Evolutionary conservation across 352 stramenopile species (phyloP), one percentile per base, ranked within the genome.

Genomic region (Aphanomyces euteiches): DNA sequence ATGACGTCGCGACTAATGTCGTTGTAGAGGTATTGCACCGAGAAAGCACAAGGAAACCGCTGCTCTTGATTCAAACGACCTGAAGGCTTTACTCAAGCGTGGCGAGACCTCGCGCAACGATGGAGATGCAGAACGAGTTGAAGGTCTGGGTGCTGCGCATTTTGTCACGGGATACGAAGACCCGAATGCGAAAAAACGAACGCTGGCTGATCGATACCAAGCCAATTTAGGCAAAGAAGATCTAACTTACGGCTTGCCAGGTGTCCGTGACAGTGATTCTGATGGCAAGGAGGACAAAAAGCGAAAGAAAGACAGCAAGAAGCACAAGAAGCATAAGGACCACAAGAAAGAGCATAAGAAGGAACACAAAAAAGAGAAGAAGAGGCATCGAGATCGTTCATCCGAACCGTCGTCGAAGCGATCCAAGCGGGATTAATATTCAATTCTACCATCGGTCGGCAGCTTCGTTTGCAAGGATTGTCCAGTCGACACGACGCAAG

Each of bases 51-150:
- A 72, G 19, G 77, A 81, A 64, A 74, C 79, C 36, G 77, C 74
- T 12, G 78, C 78, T 17, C 69, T 97, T 47, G 88, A 92, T 67
- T 75, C 80, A 48, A 81, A 79, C 3, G 90, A 97, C 70, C 77
- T 95, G 73, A 96, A 96, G 71, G 78, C 93, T 69, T 79, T 96
- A 21, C 74, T 97, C 19, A 88, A 86, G 67, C 82, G 84, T 28
- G 89, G 90, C 7, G 82, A 86, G 21, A 83, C 84, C 28, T 81
- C 91, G 56, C 80, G 82, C n/a, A 82, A 88, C 64, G 83, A 79
- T 15, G 69, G 88, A 53, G 74, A 90, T 58, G 79, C 77, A 3
- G 89, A 96, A 68, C 82, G 90, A 8, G 77, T 96, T n/a, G 84
- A 95, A 82, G 90, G 90, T 0, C 72, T 97, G 4, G 90, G 90